Evolutionary conservation across 2,329 filamentous ascomycete genomes (phyloP).

Genomic region (Periconia macrospinosa): DNA sequence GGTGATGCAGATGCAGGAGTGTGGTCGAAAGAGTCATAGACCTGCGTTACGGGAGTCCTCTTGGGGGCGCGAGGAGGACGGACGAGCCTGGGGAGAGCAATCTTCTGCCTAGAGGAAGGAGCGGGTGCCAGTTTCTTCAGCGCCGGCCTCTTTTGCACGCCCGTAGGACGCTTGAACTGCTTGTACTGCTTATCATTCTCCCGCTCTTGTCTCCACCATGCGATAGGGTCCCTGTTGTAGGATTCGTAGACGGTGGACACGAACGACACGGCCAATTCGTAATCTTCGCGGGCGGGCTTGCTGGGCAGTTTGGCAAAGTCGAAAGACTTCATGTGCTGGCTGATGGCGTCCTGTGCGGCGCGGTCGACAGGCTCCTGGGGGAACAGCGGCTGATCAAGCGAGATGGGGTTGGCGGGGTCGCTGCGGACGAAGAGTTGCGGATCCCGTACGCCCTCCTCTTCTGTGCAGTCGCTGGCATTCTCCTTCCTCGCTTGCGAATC

Average conservation of each 20-base stretch:
- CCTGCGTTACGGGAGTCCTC: slow-evolving; percentile 33
- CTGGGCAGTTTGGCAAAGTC: slow-evolving; percentile 30
- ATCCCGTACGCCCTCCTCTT: slow-evolving; percentile 34
- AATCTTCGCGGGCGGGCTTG: slow-evolving; percentile 42
- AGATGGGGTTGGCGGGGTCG: slow-evolving; percentile 29
- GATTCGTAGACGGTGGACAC: slow-evolving; percentile 35
- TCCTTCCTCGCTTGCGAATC: slow-evolving; percentile 40
- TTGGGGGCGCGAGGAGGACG: slow-evolving; percentile 39
- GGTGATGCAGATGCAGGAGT: slow-evolving; percentile 30
- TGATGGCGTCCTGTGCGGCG: slow-evolving; percentile 29
- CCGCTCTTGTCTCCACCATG: slow-evolving; percentile 48
- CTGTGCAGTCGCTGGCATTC: slow-evolving; percentile 33
- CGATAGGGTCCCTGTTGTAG: slow-evolving; percentile 46
- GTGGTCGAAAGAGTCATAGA: slow-evolving; percentile 41
- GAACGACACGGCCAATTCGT: slow-evolving; percentile 38
- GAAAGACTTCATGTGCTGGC: slow-evolving; percentile 38
- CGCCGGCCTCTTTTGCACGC: slow-evolving; percentile 41
- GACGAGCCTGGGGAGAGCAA: slow-evolving; percentile 34
- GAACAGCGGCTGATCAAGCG: slow-evolving; percentile 39
- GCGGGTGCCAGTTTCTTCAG: slow-evolving; percentile 43
- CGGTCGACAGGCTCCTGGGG: slow-evolving; percentile 30
- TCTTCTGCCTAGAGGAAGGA: slow-evolving; percentile 37
- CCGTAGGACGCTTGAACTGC: slow-evolving; percentile 37
- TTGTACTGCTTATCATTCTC: slow-evolving; percentile 53
- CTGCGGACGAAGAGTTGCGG: slow-evolving; percentile 39